These are phyloP conservation scores for Pseudopyricularia cyperi DNA, from an alignment of 2,329 filamentous ascomycete species.

Conservation along the genomic window DNA sequence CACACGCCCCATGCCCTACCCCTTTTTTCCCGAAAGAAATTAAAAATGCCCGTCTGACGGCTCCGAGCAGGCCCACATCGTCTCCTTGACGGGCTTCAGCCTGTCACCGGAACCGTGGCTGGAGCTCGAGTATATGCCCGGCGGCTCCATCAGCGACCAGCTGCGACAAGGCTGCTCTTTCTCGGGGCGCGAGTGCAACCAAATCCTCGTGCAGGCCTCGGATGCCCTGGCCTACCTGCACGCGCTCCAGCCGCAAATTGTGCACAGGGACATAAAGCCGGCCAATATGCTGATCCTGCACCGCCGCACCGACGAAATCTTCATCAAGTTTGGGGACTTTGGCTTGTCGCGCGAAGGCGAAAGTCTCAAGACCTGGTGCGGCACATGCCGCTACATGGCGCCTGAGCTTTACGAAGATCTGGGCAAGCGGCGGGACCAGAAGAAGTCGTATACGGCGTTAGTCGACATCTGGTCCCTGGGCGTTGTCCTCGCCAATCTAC, in stretches of 20 bases:
- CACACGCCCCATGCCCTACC: too few species aligned
- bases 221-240: too few species aligned
- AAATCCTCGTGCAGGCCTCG: too few species aligned
- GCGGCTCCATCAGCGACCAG: too few species aligned
- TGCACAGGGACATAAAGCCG: conserved; percentile 94
- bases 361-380: conserved; percentile 68
- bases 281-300: conserved; percentile 89
- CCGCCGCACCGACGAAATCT: conserved; percentile 46
- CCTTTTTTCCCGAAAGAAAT: too few species aligned
- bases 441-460: conserved; percentile 61
- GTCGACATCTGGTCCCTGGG: conserved; percentile 96
- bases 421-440: conserved; percentile 48
- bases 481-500: conserved; percentile 94
- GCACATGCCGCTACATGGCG: conserved; percentile 94
- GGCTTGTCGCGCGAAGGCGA: conserved; percentile 48
- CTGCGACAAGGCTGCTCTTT: too few species aligned
- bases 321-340: conserved; percentile 90
- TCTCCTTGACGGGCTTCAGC: too few species aligned
- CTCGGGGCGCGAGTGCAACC: too few species aligned
- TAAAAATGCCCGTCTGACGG: too few species aligned
- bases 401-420: conserved; percentile 84
- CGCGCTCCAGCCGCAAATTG: conserved; percentile 36
- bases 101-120: too few species aligned
- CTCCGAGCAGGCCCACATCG: too few species aligned
- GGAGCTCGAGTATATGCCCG: too few species aligned